phyloP scores from a whole-genome alignment of 345 rosid species.

The Firmiana major region DNA sequence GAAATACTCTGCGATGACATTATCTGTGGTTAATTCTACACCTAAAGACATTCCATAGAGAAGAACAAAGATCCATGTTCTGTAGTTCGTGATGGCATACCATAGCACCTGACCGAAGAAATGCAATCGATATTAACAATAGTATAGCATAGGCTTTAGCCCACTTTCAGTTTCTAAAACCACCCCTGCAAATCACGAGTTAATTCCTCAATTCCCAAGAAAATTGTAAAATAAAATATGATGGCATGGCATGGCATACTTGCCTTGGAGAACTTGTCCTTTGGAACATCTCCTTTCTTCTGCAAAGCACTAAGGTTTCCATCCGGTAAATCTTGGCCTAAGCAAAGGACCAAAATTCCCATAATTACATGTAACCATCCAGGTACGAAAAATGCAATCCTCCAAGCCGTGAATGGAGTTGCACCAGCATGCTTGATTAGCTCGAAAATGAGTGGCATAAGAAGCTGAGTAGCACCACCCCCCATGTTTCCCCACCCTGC shows the following conservation, averaged over 20 bases:
- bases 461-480: conserved; percentile 30
- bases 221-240: neutral
- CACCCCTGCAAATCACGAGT: neutral
- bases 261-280: conserved; percentile 40
- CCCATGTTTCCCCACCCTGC: conserved; percentile 43
- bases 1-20: conserved; percentile 69
- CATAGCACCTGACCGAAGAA: conserved; percentile 33
- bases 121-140: neutral
- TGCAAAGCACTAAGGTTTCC: conserved; percentile 38
- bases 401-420: conserved; percentile 30
- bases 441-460: conserved; percentile 31
- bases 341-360: conserved; percentile 41
- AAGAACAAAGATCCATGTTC: conserved; percentile 64
- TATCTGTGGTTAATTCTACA: conserved; percentile 61
- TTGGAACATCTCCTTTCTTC: conserved; percentile 39
- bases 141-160: neutral
- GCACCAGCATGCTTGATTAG: conserved; percentile 23
- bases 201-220: neutral
- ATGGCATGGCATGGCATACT: too few relatives aligned
- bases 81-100: conserved; percentile 55
- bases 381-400: conserved; percentile 32
- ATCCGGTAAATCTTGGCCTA: conserved; percentile 56
- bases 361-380: conserved; percentile 37
- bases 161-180: neutral
- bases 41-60: conserved; percentile 64